Percentiles rank a stretch among this genome's conserved stretches.
phyloP scores from a whole-genome alignment of 228 moss, liverwort and hornwort species.

The Sphagnum fallax region DNA sequence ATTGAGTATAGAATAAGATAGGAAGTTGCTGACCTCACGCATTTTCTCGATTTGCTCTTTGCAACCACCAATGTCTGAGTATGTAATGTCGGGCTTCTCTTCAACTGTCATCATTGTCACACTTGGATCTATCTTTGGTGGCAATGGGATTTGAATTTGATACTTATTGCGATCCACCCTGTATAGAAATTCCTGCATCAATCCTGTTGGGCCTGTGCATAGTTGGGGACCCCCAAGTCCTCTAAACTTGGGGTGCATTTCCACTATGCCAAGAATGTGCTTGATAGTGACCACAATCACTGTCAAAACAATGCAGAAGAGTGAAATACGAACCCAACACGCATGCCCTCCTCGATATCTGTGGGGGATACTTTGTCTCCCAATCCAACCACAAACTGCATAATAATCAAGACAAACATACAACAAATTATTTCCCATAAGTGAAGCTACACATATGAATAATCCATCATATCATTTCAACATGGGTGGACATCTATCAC shows the following conservation, averaged over 20 bases:
- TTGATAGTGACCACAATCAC: too few species aligned
- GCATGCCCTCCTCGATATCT: conserved; percentile 99
- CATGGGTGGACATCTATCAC: too few species aligned
- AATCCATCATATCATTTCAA: too few species aligned
- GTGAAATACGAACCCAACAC: conserved; percentile 57
- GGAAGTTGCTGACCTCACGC: conserved; percentile 61
- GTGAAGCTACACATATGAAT: too few species aligned
- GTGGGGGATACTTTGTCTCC: conserved; percentile 98
- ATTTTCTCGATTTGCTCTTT: conserved; percentile 99
- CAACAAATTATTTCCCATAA: too few species aligned
- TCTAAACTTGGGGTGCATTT: too few species aligned
- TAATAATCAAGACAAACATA: background rate
- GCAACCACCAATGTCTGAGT: conserved; percentile 97
- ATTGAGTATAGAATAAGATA: too few species aligned
- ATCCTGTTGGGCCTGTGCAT: too few species aligned
- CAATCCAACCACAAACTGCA: conserved; percentile 94
- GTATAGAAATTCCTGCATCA: conserved; percentile 9
- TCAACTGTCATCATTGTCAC: conserved; percentile 99
- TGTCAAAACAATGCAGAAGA: too few species aligned
- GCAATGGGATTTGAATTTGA: conserved; percentile 98
- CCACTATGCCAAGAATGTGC: too few species aligned
- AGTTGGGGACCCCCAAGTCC: too few species aligned
- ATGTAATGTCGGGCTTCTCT: conserved; percentile 97
- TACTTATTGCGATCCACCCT: conserved; percentile 98
- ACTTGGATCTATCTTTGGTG: conserved; percentile 97